These are phyloP conservation scores for Globisporangium lucens DNA, from an alignment of 352 stramenopile species.

Conservation along the genomic window DNA sequence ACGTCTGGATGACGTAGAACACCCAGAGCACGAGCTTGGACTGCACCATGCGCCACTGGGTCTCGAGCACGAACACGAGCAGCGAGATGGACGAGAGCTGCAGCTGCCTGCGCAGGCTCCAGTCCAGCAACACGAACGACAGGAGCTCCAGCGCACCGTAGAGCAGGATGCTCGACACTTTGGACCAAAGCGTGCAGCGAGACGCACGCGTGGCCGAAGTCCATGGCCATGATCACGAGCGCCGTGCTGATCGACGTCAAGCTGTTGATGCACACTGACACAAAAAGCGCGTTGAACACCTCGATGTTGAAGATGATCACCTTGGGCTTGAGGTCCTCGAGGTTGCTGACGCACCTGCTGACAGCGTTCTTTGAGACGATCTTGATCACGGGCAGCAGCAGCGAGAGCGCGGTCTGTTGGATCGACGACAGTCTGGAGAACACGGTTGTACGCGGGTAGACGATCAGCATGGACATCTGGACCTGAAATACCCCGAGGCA, in stretches of 20 bases:
- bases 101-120: conserved; percentile 1
- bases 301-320: conserved; percentile 35
- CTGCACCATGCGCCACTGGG: conserved; percentile 28
- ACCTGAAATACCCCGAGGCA: neutral
- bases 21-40: conserved; percentile 37
- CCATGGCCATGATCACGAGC: neutral
- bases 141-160: neutral
- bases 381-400: neutral
- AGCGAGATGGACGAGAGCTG: conserved; percentile 14
- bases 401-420: neutral
- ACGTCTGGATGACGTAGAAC: conserved; percentile 5
- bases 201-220: neutral
- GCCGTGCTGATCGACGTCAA: neutral
- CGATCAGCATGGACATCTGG: conserved; percentile 2
- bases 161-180: neutral
- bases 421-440: neutral
- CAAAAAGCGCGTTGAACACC: conserved; percentile 38
- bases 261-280: conserved; percentile 29
- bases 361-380: conserved; percentile 36
- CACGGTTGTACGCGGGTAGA: neutral
- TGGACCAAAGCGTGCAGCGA: neutral
- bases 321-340: conserved; percentile 22
- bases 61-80: conserved; percentile 33
- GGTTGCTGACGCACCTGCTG: conserved; percentile 6
- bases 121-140: neutral